Evolutionary conservation across 2,329 filamentous ascomycete species (phyloP), one percentile per base, ranked within the genome.

Genomic region (Sclerotinia sclerotiorum): DNA sequence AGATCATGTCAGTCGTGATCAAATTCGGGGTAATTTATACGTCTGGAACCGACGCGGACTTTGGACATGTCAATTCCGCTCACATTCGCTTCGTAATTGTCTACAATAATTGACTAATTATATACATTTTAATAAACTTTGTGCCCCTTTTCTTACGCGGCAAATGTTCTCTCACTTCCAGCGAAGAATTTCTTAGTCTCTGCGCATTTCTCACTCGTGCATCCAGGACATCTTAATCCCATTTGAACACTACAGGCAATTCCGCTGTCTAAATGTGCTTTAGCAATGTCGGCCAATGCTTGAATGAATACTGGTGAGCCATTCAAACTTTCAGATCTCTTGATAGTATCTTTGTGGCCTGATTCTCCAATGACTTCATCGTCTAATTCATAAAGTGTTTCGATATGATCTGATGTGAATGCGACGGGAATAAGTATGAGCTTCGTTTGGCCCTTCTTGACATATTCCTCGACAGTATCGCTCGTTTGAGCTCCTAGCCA

Each of bases 391-490:
- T 90, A 98, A 0, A 99, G 83, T 0, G 95, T 99, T 81, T 99
- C 95, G 73, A 99, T 99, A 78, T 99, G 95, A 76, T 99, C 95
- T n/a, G 92, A 97, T 0, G 95, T 99, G 78, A 99, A 99, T 7
- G 95, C 95, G 72, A 99, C 96, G 0, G 95, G 95, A 68, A 99
- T 93, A 8, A 99, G 84, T 1, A 97, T 84, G 67, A 99, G 84
- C 77, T 99, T 93, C 67, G 90, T 97, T 77, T 97, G 92, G 0
- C 94, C 95, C 80, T 95, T 93, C 77, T 91, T 88, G 73, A 98
- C 88, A 77, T 97, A 96, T 70, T 93, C 86, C 77, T 94, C 88
- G 15, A 99, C 95, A 0, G 94, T 94, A 73, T 90, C 88, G 70
- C 90, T 89, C 0, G 95, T 99, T 79, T 99, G 95, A 15, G 95